Base-by-base conservation (phyloP, 768 basidiomycete species). In the Dioszegia aurantiaca region DNA sequence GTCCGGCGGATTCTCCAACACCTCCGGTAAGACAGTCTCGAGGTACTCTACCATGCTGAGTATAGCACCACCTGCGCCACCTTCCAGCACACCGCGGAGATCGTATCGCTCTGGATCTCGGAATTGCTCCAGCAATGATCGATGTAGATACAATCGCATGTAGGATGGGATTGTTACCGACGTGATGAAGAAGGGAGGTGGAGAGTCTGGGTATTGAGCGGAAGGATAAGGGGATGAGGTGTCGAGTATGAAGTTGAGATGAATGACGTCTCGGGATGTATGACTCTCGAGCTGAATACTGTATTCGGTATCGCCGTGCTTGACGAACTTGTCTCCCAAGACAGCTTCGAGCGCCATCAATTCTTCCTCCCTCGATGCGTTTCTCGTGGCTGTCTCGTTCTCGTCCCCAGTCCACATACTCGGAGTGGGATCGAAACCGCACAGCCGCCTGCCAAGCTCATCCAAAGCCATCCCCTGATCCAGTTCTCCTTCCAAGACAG, bases 101-200 rank as follows among this genome's bases (percentile, higher is more conserved):
- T 78, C 78, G 23, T 73, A 69, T 52, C 75, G 49, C 21, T 81
- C 80, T 2, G 80, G 80, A 5, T 76, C 76, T 51, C 82, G 77
- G 74, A 87, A 81, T 10, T 81, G 82, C 4, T 72, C 53, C n/a
- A 91, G 79, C 19, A 91, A 78, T 24, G 79, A 78, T 3, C 85
- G 82, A 31, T 89, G 81, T n/a, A 95, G 81, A 69, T 93, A 86
- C 3, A 94, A 82, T 21, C 89, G 85, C 55, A 93, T 79, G 74
- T 94, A 94, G 1, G 89, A 82, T 0, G 92, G 83, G 3, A 87
- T 79, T 0, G 83, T 81, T 0, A 78, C 69, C 0, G 89, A 90
- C 0, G 86, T 82, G 53, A 94, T 72, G 72, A 86, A 94, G 77
- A 92, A 83, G 0, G 89, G 84, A 0, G 86, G 83, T 56, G 84